Conservation (phyloP, 2,329 filamentous ascomycete genomes). For the Hymenoscyphus scutula region DNA sequence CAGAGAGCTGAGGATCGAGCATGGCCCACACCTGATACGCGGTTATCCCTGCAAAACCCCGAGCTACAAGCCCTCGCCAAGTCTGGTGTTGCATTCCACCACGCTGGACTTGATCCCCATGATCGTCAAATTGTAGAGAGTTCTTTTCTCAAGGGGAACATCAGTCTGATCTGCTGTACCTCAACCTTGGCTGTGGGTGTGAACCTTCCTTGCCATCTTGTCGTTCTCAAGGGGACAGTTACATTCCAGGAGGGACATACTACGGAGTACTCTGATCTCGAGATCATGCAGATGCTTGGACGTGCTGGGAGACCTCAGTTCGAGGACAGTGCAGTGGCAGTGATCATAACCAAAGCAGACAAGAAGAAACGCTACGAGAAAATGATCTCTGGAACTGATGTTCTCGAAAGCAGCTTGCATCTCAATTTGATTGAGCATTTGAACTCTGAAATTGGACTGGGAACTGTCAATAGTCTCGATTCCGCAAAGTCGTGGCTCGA, state of each 20-base stretch:
- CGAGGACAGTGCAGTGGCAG: constrained; percentile 69
- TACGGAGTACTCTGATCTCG: constrained; percentile 75
- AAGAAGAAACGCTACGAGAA: constrained; percentile 66
- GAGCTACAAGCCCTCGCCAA: constrained; percentile 53
- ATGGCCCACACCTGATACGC: constrained; percentile 59
- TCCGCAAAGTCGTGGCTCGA: constrained; percentile 72
- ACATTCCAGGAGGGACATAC: constrained; percentile 59
- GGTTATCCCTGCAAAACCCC: constrained; percentile 52
- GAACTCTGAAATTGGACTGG: constrained; percentile 78
- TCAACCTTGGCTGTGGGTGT: constrained; percentile 82
- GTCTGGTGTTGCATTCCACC: constrained; percentile 74
- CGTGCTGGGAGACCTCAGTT: constrained; percentile 82
- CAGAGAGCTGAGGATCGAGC: constrained; percentile 50
- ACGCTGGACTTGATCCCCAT: constrained; percentile 66
- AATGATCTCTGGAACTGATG: constrained; percentile 70
- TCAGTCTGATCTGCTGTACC: constrained; percentile 82
- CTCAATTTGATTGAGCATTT: constrained; percentile 74
- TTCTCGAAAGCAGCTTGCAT: constrained; percentile 76
- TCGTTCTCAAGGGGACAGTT: constrained; percentile 78
- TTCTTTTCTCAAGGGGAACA: constrained; percentile 66
- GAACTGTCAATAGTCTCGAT: constrained; percentile 62
- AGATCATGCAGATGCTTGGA: constrained; percentile 89
- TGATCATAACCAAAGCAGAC: constrained; percentile 73
- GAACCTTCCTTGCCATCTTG: constrained; percentile 79
- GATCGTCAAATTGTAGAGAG: constrained; percentile 68